These are phyloP conservation scores for Cutaneotrichosporon arboriforme DNA, from an alignment of 1,284 basidiomycete genomes.

Conservation along the genomic window DNA sequence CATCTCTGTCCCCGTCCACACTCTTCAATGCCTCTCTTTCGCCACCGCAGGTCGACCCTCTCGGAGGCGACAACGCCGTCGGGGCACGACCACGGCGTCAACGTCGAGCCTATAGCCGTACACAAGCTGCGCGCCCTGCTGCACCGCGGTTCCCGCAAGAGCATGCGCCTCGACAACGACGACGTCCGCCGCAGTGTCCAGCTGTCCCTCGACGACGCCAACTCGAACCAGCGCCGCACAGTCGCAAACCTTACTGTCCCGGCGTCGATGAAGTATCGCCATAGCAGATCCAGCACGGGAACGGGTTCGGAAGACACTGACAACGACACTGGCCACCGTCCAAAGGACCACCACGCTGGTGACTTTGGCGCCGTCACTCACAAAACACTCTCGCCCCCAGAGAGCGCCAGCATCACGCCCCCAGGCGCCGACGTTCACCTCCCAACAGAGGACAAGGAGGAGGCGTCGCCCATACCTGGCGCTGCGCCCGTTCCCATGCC, in stretches of 20 bases:
- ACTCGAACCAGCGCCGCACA: not conserved
- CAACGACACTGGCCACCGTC: not conserved
- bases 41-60: not conserved
- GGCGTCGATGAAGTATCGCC: not conserved
- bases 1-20: not conserved
- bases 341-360: too few relatives aligned
- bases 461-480: too few relatives aligned
- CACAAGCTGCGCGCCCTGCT: not conserved
- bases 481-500: too few relatives aligned
- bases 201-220: not conserved
- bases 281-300: not conserved
- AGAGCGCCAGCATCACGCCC: not conserved
- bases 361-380: too few relatives aligned
- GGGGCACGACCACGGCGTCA: not conserved
- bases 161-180: not conserved
- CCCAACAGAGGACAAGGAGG: too few relatives aligned
- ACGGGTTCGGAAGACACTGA: not conserved
- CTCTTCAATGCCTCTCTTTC: not conserved
- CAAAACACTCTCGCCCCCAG: not conserved
- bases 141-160: not conserved
- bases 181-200: not conserved
- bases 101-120: not conserved
- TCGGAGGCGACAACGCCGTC: not conserved
- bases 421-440: not conserved
- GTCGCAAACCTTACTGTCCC: not conserved